Base-by-base conservation (phyloP, 108 stramenopile genomes). In the Bacterosira constricta region DNA sequence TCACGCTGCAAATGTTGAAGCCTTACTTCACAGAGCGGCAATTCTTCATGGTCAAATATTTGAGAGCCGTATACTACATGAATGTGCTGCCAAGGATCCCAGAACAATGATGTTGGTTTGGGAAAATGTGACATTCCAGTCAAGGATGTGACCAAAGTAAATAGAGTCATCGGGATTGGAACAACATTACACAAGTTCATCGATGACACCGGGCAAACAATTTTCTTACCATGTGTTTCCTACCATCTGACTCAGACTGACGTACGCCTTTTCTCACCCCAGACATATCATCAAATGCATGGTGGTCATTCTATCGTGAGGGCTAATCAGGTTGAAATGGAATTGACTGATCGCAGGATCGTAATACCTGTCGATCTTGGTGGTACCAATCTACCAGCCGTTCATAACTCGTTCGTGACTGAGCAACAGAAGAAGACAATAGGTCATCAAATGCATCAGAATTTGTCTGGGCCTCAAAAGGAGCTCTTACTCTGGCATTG, bases 401-500 rank as follows among this genome's bases (percentile, higher is more conserved):
- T 35, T 20, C 57, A 0, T 59, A 32, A 17, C 32, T 59, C 12
- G 57, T 20, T 5, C 4, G 20, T 20, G 5, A 38, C 1, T 20
- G 2, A 2, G 83, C n/a, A n/a, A n/a, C n/a, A n/a, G n/a, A n/a
- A n/a, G n/a, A n/a, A n/a, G n/a, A n/a, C n/a, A n/a, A n/a, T n/a
- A n/a, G n/a, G n/a, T n/a, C n/a, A n/a, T n/a, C n/a, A n/a, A n/a
- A n/a, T n/a, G n/a, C n/a, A 86, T 71, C 31, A 47, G 1, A 87
- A 87, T 30, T 20, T 87, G 15, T 61, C 70, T 27, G 45, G 38
- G 0, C 77, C 63, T 1, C 70, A 85, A 35, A 82, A 75, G 20
- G 80, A 77, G n/a, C 67, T 85, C 0, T 70, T 82, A 12, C 50
- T 45, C 1, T 75, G 64, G 75, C 83, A 84, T 41, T 26, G 63